These are phyloP conservation scores for Colletotrichum sp. DNA, from an alignment of 2,329 filamentous ascomycete species.

Conservation along the genomic window DNA sequence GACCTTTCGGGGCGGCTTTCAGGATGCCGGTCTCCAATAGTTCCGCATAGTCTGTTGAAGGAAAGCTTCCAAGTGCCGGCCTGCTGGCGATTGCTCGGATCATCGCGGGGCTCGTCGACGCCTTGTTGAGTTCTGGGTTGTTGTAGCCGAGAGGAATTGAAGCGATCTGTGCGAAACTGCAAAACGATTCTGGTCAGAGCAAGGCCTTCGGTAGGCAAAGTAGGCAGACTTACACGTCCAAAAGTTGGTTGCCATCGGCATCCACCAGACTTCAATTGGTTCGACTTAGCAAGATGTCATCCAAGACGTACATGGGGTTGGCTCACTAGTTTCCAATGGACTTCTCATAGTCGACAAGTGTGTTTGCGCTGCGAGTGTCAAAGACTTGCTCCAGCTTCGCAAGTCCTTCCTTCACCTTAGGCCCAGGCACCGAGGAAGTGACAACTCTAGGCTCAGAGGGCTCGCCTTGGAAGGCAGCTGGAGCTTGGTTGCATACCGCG, in stretches of 20 bases:
- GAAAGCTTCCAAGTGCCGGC: constrained; percentile 90
- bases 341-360: constrained; percentile 77
- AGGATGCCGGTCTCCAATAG: constrained; percentile 83
- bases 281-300: too few relatives aligned
- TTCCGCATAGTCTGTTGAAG: constrained; percentile 81
- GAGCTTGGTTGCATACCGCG: background rate
- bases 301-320: too few relatives aligned
- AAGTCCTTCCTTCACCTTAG: constrained; percentile 72
- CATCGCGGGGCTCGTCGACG: constrained; percentile 80
- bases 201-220: rapidly evolving
- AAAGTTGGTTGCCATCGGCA: constrained; percentile 72
- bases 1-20: constrained; percentile 79
- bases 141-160: constrained; percentile 94
- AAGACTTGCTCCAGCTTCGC: constrained; percentile 79
- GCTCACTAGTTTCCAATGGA: constrained; percentile 76
- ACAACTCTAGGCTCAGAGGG: background rate
- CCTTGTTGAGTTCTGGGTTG: constrained; percentile 76
- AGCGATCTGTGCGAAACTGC: constrained; percentile 88
- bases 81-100: constrained; percentile 82
- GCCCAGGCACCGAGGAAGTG: constrained; percentile 62
- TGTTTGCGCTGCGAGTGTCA: constrained; percentile 85
- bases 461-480: background rate
- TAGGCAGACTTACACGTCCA: constrained; percentile 65
- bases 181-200: background rate
- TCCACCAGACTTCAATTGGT: constrained; percentile 56